Conservation (phyloP, 106 monocot species). For the Platanthera zijinensis region DNA sequence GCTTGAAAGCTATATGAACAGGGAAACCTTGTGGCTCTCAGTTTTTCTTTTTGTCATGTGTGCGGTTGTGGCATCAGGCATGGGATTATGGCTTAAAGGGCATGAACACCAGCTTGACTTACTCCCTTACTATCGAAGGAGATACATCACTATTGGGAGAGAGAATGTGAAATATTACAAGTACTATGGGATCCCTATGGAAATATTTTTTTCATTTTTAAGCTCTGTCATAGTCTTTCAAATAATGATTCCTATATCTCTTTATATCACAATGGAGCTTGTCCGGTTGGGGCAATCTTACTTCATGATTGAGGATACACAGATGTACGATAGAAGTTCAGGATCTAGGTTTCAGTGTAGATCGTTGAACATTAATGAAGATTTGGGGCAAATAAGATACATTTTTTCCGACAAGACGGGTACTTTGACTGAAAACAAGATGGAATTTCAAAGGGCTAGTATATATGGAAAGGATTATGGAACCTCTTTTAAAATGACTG, state of each 20-base stretch:
- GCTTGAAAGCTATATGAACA: conserved; percentile 94
- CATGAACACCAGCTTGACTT: conserved; percentile 59
- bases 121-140: conserved; percentile 80
- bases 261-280: conserved; percentile 96
- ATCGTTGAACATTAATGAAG: conserved; percentile 98
- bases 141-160: conserved; percentile 51
- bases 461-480: conserved; percentile 95
- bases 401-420: conserved; percentile 98
- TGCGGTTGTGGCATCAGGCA: conserved; percentile 87
- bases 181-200: conserved; percentile 82
- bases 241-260: conserved; percentile 99
- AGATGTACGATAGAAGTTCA: conserved; percentile 84
- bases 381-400: conserved; percentile 91
- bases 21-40: conserved; percentile 94
- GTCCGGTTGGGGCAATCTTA: conserved; percentile 95
- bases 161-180: conserved; percentile 71
- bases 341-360: conserved; percentile 94
- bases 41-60: conserved; percentile 83
- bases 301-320: conserved; percentile 90
- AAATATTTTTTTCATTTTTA: conserved; percentile 91
- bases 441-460: conserved; percentile 85
- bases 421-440: conserved; percentile 95
- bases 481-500: conserved; percentile 20
- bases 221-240: conserved; percentile 95
- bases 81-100: conserved; percentile 78